Percentiles rank a stretch among this genome's conserved stretches.
These are phyloP conservation scores for Eucalyptus fibrosa DNA, from an alignment of 345 rosid species.

Conservation along the genomic window DNA sequence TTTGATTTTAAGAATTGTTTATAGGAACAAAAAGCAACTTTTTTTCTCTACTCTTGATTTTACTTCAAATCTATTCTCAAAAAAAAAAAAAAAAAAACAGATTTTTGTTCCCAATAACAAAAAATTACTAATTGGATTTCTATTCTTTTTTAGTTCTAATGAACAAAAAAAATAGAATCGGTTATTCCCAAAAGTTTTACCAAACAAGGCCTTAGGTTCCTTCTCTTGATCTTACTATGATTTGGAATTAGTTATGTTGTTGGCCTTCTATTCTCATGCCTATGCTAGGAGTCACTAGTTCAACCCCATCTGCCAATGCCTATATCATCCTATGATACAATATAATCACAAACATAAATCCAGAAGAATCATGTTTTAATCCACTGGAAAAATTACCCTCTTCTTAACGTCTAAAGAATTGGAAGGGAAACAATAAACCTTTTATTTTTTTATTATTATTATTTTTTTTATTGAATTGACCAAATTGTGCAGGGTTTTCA, in stretches of 20 bases:
- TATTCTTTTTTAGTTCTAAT: too few species aligned
- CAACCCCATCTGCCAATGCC: not conserved
- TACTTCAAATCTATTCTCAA: too few species aligned
- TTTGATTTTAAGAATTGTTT: too few species aligned
- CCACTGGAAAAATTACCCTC: not conserved
- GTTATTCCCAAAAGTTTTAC: rapidly evolving
- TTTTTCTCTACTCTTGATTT: too few species aligned
- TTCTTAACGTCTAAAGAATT: not conserved
- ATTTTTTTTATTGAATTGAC: not conserved
- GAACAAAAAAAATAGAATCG: too few species aligned
- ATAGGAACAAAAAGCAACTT: too few species aligned
- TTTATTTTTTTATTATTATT: too few species aligned
- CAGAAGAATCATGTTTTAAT: not conserved
- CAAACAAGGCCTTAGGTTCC: not conserved
- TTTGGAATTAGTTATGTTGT: not conserved
- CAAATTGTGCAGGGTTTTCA: slow-evolving; percentile 31
- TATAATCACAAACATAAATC: not conserved
- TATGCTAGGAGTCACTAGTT: not conserved
- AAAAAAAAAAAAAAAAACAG: too few species aligned
- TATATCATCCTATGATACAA: not conserved
- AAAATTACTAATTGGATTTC: too few species aligned
- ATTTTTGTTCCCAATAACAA: too few species aligned
- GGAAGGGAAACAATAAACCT: not conserved
- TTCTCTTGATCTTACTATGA: not conserved
- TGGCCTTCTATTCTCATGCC: not conserved